A percentile compares a stretch with the other conserved stretches of the same genome.
phyloP scores from a whole-genome alignment of 1,284 basidiomycete species.

The Ustilago vetiveriae region DNA sequence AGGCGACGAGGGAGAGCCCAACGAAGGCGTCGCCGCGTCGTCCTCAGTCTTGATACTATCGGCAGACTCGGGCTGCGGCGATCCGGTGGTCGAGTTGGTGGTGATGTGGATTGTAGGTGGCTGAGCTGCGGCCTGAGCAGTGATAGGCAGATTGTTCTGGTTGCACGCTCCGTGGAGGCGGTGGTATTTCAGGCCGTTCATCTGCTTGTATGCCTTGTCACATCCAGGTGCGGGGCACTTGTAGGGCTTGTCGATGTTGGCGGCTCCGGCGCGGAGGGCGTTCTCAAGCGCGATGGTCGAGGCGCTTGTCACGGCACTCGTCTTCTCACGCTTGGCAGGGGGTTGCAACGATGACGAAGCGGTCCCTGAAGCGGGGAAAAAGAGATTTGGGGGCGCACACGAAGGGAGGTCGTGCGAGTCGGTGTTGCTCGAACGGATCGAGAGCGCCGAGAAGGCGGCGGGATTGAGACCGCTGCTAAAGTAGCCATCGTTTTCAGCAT shows the following conservation, averaged over 20 bases:
- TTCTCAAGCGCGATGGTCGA: slow-evolving; percentile 37
- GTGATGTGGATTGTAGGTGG: slow-evolving; percentile 42
- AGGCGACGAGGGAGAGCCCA: slow-evolving; percentile 34
- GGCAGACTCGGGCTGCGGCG: slow-evolving; percentile 43
- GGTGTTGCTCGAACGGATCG: slow-evolving; percentile 50
- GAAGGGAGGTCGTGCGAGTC: slow-evolving; percentile 64
- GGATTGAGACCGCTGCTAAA: slow-evolving; percentile 56
- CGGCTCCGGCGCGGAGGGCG: slow-evolving; percentile 27
- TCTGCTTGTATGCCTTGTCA: slow-evolving; percentile 98
- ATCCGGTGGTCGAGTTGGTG: slow-evolving; percentile 34
- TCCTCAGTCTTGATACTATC: slow-evolving; percentile 42
- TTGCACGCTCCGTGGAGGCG: slow-evolving; percentile 88
- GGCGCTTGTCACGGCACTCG: slow-evolving; percentile 32
- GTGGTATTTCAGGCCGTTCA: slow-evolving; percentile 95
- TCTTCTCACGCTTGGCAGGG: slow-evolving; percentile 61
- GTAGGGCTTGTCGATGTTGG: slow-evolving; percentile 80
- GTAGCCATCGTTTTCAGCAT: slow-evolving; percentile 57
- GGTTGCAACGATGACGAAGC: slow-evolving; percentile 43
- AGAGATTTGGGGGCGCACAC: slow-evolving; percentile 66
- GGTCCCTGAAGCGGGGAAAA: slow-evolving; percentile 64
- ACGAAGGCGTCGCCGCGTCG: slow-evolving; percentile 8
- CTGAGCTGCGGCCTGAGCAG: slow-evolving; percentile 43
- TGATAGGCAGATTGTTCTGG: slow-evolving; percentile 58
- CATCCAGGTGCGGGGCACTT: slow-evolving; percentile 95
- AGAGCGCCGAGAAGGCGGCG: slow-evolving; percentile 62